Conservation (phyloP, 2,329 filamentous ascomycete genomes). For the Xylaria sp. region DNA sequence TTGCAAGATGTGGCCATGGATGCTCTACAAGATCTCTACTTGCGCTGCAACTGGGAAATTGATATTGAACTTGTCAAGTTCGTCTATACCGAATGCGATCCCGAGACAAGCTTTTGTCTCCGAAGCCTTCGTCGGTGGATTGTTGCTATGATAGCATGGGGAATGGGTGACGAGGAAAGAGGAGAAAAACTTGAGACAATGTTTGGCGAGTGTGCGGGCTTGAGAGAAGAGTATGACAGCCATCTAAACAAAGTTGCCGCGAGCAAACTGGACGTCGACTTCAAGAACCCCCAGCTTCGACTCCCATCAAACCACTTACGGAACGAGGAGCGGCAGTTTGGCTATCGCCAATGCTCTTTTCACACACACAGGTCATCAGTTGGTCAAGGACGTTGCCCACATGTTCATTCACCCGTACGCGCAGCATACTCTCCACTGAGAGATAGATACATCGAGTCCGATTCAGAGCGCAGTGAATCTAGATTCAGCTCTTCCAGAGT, state of each 20-base stretch:
- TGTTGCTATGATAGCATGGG: slow-evolving; percentile 66
- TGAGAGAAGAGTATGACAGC: slow-evolving; percentile 56
- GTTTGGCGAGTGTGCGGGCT: slow-evolving; percentile 52
- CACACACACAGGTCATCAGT: slow-evolving; percentile 62
- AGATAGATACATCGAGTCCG: slow-evolving; percentile 38
- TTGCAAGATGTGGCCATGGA: slow-evolving; percentile 65
- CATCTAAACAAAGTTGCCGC: slow-evolving; percentile 59
- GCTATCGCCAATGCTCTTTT: slow-evolving; percentile 67
- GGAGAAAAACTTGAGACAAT: slow-evolving; percentile 45
- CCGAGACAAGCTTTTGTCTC: slow-evolving; percentile 55
- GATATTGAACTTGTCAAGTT: slow-evolving; percentile 56
- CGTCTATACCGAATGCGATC: slow-evolving; percentile 60
- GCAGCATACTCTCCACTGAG: slow-evolving; percentile 34
- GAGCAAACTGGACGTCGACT: slow-evolving; percentile 56
- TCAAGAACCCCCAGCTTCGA: slow-evolving; percentile 67
- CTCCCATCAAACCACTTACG: slow-evolving; percentile 61
- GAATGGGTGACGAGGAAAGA: slow-evolving; percentile 47
- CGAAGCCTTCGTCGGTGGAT: slow-evolving; percentile 64
- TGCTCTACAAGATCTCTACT: slow-evolving; percentile 63
- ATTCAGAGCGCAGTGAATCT: slow-evolving; percentile 36
- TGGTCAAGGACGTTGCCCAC: slow-evolving; percentile 60
- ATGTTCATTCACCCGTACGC: slow-evolving; percentile 37
- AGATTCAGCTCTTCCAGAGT: slow-evolving; percentile 28
- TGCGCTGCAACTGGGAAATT: slow-evolving; percentile 64
- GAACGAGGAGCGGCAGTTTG: slow-evolving; percentile 63